phyloP scores from a whole-genome alignment of 2,329 filamentous ascomycete genomes.

The Rutstroemia sp. region DNA sequence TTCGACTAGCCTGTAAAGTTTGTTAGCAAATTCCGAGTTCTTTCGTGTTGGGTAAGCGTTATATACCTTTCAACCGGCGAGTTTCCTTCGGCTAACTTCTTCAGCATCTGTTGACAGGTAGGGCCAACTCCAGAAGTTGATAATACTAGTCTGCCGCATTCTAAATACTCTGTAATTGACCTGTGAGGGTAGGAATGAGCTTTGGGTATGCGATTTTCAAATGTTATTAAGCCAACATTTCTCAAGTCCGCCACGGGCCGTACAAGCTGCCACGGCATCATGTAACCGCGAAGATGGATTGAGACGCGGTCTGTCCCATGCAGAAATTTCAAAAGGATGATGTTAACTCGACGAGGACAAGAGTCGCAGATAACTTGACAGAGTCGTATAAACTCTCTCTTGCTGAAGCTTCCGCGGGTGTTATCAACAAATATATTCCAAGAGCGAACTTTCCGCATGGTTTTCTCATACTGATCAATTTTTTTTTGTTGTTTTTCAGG shows the following conservation, averaged over 20 bases:
- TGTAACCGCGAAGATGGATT: background rate
- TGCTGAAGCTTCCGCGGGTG: background rate
- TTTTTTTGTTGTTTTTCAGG: too few species aligned
- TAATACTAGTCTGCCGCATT: too few species aligned
- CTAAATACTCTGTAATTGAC: background rate
- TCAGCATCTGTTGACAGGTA: background rate
- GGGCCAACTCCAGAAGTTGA: background rate
- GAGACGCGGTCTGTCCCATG: too few species aligned
- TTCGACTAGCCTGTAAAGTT: background rate
- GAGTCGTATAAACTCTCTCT: background rate
- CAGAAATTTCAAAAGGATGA: background rate
- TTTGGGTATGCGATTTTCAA: background rate
- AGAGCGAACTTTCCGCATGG: background rate
- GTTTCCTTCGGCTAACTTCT: background rate
- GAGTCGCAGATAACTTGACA: background rate
- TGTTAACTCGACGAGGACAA: background rate
- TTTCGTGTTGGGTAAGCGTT: too few species aligned
- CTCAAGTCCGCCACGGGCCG: background rate
- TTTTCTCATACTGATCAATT: background rate
- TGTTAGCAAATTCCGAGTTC: background rate
- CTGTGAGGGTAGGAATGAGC: background rate
- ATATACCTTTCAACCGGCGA: background rate
- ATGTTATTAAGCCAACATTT: background rate
- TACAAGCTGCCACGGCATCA: background rate
- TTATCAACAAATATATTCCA: background rate